Evolutionary conservation across 495 filamentous ascomycete genomes (phyloP), one percentile per base, ranked within the genome.

Genomic region (Penicillium goetzii): DNA sequence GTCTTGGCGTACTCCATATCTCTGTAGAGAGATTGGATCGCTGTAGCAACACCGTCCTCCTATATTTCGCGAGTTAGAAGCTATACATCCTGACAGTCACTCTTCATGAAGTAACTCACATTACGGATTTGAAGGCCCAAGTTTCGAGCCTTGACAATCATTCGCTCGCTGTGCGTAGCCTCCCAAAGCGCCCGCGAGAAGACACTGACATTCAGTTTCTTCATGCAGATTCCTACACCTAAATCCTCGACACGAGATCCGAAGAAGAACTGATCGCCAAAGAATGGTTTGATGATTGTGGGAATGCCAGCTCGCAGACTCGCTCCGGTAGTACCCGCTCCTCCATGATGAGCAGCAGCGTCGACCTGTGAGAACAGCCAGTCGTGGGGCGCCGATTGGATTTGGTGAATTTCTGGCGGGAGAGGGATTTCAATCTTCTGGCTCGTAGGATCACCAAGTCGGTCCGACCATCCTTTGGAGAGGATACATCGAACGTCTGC

Each of bases 381-480:
- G 75, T 98, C 96, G 67, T 99, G 95, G 9, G 95, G 95, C 2
- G 92, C 95, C 17, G 90, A 87, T 68, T 92, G 88, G 73, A 98
- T 97, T 72, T 91, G 90, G 68, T 89, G 82, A 58, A 99, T 95
- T 62, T 92, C 89, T 0, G 85, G 78, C 2, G 95, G 94, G 8
- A 99, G 81, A 8, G 84, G 83, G 33, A 91, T 83, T 70, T 97
- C 93, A 0, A 83, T 72, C 50, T 83, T 85, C 8, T 76, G 74
- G 53, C 83, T 82, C 25, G 86, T 79, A 47, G 86, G 81, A 36
- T 83, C 84, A 65, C 83, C 87, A 15, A 93, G 81, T 23, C 93
- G 86, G 73, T 98, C 95, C n/a, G 93, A 97, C 95, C 95, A 99
- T n/a, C 95, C 95, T 72, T 98, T 98, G 28, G 92, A 96, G 9